Conservation (phyloP, 306 rosid genomes). For the Citrullus colocynthis region DNA sequence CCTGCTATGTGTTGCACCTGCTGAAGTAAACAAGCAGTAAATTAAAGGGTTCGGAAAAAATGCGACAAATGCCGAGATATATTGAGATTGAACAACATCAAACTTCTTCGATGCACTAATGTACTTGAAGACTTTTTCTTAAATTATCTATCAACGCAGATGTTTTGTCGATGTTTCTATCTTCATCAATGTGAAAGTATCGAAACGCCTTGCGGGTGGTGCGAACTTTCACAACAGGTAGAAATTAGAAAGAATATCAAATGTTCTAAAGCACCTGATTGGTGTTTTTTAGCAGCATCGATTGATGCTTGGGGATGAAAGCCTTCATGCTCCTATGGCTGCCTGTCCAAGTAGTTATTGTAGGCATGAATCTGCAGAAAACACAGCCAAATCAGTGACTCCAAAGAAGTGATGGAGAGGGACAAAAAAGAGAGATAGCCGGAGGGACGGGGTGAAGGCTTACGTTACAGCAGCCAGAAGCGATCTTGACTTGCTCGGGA, state of each 20-base stretch:
- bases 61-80: no score
- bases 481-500: slow-evolving; percentile 26
- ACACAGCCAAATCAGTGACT: not conserved
- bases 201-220: not conserved
- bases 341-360: slow-evolving; percentile 68
- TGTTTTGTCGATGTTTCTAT: not conserved
- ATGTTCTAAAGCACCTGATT: slow-evolving; percentile 37
- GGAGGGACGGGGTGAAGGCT: slow-evolving; percentile 6
- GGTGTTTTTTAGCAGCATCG: slow-evolving; percentile 54
- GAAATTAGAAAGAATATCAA: not conserved
- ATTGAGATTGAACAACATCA: not conserved
- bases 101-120: not conserved
- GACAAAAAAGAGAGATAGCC: not conserved
- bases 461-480: slow-evolving; percentile 65
- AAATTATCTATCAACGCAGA: no score
- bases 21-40: not conserved
- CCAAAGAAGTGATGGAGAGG: not conserved
- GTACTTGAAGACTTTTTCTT: not conserved
- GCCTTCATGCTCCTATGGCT: slow-evolving; percentile 70
- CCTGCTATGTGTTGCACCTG: slow-evolving; percentile 58
- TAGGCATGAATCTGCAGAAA: slow-evolving; percentile 50
- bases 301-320: slow-evolving; percentile 68
- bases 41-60: not conserved
- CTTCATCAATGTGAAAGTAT: not conserved
- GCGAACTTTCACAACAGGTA: not conserved